Conservation (phyloP, 176 grass and related monocot genomes). For the Bromus sterilis region DNA sequence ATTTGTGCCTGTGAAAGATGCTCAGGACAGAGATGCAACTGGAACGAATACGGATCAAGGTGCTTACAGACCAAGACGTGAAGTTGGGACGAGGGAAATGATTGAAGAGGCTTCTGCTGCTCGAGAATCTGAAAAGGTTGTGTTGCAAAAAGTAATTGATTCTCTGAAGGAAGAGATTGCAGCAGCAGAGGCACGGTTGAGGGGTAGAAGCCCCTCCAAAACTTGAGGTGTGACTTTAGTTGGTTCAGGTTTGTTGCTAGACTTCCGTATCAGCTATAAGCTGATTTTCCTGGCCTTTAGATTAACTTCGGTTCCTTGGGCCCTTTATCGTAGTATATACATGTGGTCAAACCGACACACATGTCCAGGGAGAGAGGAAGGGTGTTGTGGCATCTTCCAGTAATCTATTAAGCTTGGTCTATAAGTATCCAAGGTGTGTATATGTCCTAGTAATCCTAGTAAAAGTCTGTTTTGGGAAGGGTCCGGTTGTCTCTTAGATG, state of each 20-base stretch:
- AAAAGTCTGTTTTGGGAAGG: too few species aligned
- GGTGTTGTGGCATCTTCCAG: too few species aligned
- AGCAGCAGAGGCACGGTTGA: neutral
- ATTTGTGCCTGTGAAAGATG: neutral
- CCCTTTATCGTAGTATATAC: neutral
- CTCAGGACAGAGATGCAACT: neutral
- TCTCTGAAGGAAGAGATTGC: neutral
- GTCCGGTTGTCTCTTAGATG: too few species aligned
- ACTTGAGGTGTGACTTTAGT: neutral
- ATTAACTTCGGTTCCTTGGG: neutral
- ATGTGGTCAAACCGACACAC: neutral
- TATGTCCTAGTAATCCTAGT: too few species aligned
- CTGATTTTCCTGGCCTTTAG: neutral
- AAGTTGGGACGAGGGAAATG: neutral
- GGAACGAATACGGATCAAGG: neutral
- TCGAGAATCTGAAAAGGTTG: constrained; percentile 1
- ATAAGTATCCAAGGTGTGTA: too few species aligned
- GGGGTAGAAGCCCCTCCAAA: neutral
- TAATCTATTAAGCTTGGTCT: too few species aligned
- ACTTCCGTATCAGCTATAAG: neutral
- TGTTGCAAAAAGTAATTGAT: neutral
- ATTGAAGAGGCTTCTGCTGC: neutral
- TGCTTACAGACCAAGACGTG: constrained; percentile 7
- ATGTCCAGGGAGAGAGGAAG: neutral
- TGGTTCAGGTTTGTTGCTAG: neutral